Conservation (phyloP, 2,329 filamentous ascomycete genomes). For the Hirsutella thompsonii region DNA sequence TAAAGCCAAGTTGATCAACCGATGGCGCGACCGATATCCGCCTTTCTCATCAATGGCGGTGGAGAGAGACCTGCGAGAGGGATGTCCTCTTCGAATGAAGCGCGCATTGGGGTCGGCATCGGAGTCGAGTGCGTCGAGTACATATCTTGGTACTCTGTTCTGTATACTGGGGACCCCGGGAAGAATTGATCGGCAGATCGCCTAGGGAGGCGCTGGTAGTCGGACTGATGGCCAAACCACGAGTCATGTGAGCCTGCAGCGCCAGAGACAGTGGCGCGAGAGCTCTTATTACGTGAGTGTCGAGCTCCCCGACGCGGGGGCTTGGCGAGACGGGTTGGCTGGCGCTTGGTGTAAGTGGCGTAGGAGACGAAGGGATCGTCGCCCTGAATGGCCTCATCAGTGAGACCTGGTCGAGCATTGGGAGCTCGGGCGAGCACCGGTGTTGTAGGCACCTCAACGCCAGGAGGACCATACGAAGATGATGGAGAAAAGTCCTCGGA, state of each 20-base stretch:
- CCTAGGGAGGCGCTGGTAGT: conserved; percentile 16
- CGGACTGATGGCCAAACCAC: conserved; percentile 23
- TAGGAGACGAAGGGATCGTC: conserved; percentile 44
- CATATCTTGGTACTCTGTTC: not conserved
- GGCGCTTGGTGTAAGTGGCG: conserved; percentile 35
- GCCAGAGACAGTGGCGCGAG: conserved; percentile 31
- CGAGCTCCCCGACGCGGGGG: conserved; percentile 22
- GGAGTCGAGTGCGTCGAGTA: conserved; percentile 18
- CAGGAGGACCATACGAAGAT: conserved; percentile 24
- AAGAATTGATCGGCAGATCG: conserved; percentile 18
- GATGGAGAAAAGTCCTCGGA: conserved; percentile 15
- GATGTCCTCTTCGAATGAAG: conserved; percentile 33
- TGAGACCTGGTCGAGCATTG: conserved; percentile 48
- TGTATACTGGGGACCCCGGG: not conserved
- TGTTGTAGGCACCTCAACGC: conserved; percentile 31
- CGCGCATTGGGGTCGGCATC: conserved; percentile 27
- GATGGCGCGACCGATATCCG: conserved; percentile 40
- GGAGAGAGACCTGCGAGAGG: conserved; percentile 33
- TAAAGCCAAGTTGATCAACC: conserved; percentile 23
- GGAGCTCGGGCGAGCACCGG: conserved; percentile 46
- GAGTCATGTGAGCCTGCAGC: conserved; percentile 25
- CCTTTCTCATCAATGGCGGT: conserved; percentile 30
- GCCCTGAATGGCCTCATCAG: conserved; percentile 47
- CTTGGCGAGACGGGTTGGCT: conserved; percentile 41
- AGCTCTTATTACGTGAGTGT: conserved; percentile 27